phyloP scores from a whole-genome alignment of 2,329 filamentous ascomycete species.

The Sarocladiaceae sp. region DNA sequence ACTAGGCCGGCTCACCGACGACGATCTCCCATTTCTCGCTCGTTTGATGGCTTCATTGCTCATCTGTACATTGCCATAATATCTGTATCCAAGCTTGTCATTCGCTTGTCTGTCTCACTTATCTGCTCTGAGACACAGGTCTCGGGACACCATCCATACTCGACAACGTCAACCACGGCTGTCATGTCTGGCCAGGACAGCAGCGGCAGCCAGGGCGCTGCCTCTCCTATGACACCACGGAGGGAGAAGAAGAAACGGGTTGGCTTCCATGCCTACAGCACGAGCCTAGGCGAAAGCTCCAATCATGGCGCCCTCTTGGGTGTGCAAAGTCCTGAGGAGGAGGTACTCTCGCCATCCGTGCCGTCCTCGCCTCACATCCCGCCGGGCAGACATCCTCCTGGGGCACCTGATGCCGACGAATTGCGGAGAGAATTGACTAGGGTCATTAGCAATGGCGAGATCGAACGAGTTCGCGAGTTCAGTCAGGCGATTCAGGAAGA shows the following conservation, averaged over 20 bases:
- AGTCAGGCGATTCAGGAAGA: constrained; percentile 13
- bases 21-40: neutral
- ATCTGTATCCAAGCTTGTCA: constrained; percentile 2
- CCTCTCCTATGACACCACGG: constrained; percentile 24
- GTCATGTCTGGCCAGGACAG: constrained; percentile 16
- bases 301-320: neutral
- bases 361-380: constrained; percentile 19
- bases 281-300: constrained; percentile 13
- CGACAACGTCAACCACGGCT: neutral
- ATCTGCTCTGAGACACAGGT: constrained; percentile 5
- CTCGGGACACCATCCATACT: constrained; percentile 3
- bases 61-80: neutral
- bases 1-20: neutral
- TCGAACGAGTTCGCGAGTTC: constrained; percentile 17
- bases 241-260: constrained; percentile 38
- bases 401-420: constrained; percentile 33
- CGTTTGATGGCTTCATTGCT: neutral
- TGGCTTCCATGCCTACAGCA: constrained; percentile 30
- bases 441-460: constrained; percentile 21
- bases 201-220: constrained; percentile 23
- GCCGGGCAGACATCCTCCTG: constrained; percentile 16
- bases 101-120: constrained; percentile 7
- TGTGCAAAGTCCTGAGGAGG: constrained; percentile 1
- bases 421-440: constrained; percentile 33
- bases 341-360: constrained; percentile 19